These are phyloP conservation scores for Shiraia bambusicola DNA, from an alignment of 2,329 filamentous ascomycete species.

Conservation along the genomic window DNA sequence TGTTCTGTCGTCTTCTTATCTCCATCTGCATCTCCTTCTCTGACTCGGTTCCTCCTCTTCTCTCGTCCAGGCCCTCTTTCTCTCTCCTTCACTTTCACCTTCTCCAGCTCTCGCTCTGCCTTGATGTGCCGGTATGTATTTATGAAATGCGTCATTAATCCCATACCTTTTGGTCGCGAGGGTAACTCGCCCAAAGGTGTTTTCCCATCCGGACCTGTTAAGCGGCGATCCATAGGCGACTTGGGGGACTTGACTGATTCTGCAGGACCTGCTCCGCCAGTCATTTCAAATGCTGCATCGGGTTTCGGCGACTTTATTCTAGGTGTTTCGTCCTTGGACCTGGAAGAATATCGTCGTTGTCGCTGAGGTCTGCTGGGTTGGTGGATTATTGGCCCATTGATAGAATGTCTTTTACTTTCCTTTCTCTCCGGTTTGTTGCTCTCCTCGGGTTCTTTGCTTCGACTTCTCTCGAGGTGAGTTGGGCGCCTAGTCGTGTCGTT, in stretches of 20 bases:
- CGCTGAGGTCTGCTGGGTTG: background rate
- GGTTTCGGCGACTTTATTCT: too few relatives aligned
- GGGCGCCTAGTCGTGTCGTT: background rate
- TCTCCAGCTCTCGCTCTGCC: slow-evolving; percentile 18
- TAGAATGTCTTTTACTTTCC: too few relatives aligned
- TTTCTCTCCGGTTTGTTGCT: background rate
- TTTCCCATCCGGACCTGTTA: slow-evolving; percentile 14
- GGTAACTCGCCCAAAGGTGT: slow-evolving; percentile 21
- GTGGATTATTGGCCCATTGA: background rate
- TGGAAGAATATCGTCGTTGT: background rate
- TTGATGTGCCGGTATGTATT: slow-evolving; percentile 26
- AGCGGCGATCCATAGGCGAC: background rate
- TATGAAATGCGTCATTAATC: slow-evolving; percentile 19
- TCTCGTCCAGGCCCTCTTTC: slow-evolving; percentile 16
- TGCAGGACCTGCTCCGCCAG: too few relatives aligned
- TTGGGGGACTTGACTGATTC: too few relatives aligned
- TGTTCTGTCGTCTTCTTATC: background rate
- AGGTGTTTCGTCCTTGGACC: too few relatives aligned
- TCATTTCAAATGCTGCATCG: too few relatives aligned
- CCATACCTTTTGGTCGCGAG: slow-evolving; percentile 17
- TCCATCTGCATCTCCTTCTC: background rate
- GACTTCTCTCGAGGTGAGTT: background rate
- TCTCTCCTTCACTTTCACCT: slow-evolving; percentile 12
- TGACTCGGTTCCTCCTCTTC: slow-evolving; percentile 6
- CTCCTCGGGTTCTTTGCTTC: background rate